phyloP scores from a whole-genome alignment of 2,329 filamentous ascomycete species.

The Aspergillus bombycis region DNA sequence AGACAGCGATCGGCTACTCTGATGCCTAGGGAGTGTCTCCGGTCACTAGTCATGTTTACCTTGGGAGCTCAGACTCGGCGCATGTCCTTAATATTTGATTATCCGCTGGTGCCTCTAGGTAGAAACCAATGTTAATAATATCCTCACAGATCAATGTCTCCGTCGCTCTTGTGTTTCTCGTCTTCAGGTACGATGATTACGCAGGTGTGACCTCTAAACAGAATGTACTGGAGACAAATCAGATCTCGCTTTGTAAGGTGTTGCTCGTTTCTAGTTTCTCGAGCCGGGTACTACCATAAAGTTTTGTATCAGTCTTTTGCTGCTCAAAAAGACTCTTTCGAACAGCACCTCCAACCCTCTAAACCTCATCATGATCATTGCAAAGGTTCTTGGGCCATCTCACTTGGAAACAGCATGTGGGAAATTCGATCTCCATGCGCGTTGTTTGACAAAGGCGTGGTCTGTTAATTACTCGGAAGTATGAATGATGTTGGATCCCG shows the following conservation, averaged over 20 bases:
- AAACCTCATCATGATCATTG: too few species aligned
- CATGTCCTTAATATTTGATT: background rate
- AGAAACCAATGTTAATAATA: background rate
- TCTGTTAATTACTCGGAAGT: too few species aligned
- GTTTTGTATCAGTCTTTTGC: too few species aligned
- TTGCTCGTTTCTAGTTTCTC: background rate
- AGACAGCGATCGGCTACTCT: background rate
- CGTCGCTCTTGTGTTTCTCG: background rate
- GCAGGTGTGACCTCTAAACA: background rate
- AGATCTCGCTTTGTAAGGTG: background rate
- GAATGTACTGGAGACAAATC: background rate
- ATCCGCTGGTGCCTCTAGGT: background rate
- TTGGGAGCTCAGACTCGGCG: background rate
- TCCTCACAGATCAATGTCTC: background rate
- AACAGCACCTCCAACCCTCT: too few species aligned
- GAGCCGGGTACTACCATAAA: too few species aligned
- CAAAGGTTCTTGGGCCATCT: too few species aligned
- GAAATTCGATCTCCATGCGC: too few species aligned
- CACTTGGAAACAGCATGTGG: too few species aligned
- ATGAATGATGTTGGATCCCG: too few species aligned
- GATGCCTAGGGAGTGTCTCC: background rate
- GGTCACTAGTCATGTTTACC: background rate
- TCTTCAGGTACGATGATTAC: background rate
- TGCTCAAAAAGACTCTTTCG: too few species aligned
- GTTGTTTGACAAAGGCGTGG: too few species aligned